A percentile compares a stretch with the other conserved stretches of the same genome.
phyloP scores from a whole-genome alignment of 305 asterid species.

The Fraxinus greggii region DNA sequence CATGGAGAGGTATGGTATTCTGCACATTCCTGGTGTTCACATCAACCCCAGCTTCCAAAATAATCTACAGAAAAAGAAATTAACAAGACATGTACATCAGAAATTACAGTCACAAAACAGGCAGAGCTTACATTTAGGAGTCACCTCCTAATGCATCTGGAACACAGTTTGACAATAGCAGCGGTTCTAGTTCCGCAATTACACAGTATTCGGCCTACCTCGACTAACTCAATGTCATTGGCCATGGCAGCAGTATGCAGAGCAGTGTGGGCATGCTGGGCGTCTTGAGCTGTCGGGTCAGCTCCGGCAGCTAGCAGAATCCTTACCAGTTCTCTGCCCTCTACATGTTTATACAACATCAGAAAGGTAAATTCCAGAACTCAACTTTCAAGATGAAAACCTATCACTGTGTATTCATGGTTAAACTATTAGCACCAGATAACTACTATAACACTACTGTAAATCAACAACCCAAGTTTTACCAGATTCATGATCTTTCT shows the following conservation, averaged over 20 bases:
- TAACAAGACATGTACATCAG: constrained; percentile 9
- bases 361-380: constrained; percentile 24
- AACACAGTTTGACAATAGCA: constrained; percentile 1
- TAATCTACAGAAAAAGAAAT: constrained; percentile 51
- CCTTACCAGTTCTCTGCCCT: constrained; percentile 86
- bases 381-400: constrained; percentile 9
- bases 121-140: constrained; percentile 10
- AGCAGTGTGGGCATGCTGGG: constrained; percentile 84
- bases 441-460: constrained; percentile 6
- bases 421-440: constrained; percentile 16
- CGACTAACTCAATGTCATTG: constrained; percentile 82
- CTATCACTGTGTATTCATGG: background rate
- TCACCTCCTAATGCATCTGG: constrained; percentile 10
- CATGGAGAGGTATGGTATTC: constrained; percentile 88
- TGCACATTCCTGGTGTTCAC: constrained; percentile 84
- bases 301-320: constrained; percentile 87
- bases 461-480: constrained; percentile 24
- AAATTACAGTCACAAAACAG: constrained; percentile 13
- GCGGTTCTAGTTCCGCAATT: constrained; percentile 12
- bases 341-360: constrained; percentile 37
- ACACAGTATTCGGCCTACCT: constrained; percentile 52
- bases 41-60: constrained; percentile 88
- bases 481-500: constrained; percentile 95
- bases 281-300: constrained; percentile 82
- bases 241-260: constrained; percentile 93